Base-by-base conservation (phyloP, 495 filamentous ascomycete species). In the Aspergillus ellipticus region DNA sequence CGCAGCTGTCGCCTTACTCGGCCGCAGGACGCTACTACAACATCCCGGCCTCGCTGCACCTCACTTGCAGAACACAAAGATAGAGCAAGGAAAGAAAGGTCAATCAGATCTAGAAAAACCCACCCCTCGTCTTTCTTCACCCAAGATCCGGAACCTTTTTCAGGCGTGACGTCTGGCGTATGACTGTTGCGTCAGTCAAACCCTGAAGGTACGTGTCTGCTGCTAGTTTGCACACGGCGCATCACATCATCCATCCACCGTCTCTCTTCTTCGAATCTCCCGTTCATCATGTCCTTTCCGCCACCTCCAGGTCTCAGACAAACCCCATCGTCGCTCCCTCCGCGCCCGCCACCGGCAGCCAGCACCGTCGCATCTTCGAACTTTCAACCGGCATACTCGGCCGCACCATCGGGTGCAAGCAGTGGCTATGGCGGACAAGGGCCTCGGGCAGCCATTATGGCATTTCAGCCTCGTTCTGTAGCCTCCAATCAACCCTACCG, bases 221-320 rank as follows among this genome's bases (percentile, higher is more conserved):
- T 70, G 68, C 68, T 68, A 62, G 63, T 62, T 58, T 63, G 57
- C 63, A 70, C 49, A 65, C 65, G 69, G 64, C 66, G 62, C 65
- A 67, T 57, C 50, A 61, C 52, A 56, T 49, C 53, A 57, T 66
- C 59, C 52, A 70, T 57, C 61, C 55, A 66, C 57, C n/a, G n/a
- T 64, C 55, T 62, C 55, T 56, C 43, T 60, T 69, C 71, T 58
- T 66, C 58, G 79, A 75, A 78, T 79, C 53, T 74, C 72, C 80
- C 83, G 75, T 92, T 92, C 88, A 92, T 88, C 86, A 95, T 96
- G 92, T 87, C 91, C 73, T 92, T 91, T 81, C 88, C 89, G 66
- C 89, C 89, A 64, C 89, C 89, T 86, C 89, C 91, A 88, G 90
- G 90, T 86, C 82, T 88, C 65, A 83, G 80, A 62, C 81, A 80